Base-by-base conservation (phyloP, 2,329 filamentous ascomycete species). In the Aspergillus aculeatinus region DNA sequence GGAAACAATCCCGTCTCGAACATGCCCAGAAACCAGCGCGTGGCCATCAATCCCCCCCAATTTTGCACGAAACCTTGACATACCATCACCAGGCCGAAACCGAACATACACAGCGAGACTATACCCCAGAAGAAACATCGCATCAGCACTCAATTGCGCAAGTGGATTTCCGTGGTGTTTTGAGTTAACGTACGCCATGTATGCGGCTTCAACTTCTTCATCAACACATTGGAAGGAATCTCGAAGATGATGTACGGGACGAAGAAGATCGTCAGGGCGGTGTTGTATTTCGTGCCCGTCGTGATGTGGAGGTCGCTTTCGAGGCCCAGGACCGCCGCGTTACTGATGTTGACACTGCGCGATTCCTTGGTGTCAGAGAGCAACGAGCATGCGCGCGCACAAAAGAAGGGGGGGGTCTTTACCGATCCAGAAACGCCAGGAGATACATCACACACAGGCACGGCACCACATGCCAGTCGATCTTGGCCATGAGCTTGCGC, bases 71-170 rank as follows among this genome's bases (percentile, higher is more conserved):
- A 76, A 0, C 92, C 92, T 75, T 95, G 90, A 66, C 87, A 83
- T 35, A 90, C 80, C 21, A 89, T 91, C 47, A 88, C 83, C 19
- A 96, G 79, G 9, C 91, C 90, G 66, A 96, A 97, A 60, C 86
- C 79, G 63, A 94, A 89, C 89, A 96, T 96, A 79, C 92, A 96
- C 54, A 86, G 73, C 3, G 89, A 87, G 16, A 96, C 77, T 80
- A 59, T 5, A 4, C 7, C 2, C 33, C 11, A 1, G 49, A 35
- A 10, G 5, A 47, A 19, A 16, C 2, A 49, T 29, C 55, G 16
- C 52, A n/a, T 63, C 42, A 25, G n/a, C 4, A 39, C 42, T 10
- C 11, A n/a, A 9, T n/a, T 31, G n/a, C 12, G 19, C 23, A 23
- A 23, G 23, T 23, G 5, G 23, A 23, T 23, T 5, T 23, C 23